Conservation (phyloP, 768 basidiomycete species). For the Strobilomyces echinocephalus region DNA sequence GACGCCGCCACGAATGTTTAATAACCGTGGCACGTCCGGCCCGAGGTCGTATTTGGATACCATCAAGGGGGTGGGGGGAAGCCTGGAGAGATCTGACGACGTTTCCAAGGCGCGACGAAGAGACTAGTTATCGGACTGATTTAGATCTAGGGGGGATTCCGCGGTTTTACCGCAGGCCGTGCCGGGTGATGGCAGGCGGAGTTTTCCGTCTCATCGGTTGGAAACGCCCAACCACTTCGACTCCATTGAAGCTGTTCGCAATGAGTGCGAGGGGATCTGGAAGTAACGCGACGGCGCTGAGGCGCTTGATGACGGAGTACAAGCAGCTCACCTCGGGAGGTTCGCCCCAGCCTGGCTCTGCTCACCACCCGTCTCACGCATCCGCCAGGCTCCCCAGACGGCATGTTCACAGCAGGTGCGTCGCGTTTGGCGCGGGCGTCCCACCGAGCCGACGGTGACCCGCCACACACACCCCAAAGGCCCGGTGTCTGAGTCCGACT, state of each 20-base stretch:
- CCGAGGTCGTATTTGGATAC: background rate
- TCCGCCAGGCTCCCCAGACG: constrained; percentile 67
- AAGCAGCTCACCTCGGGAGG: constrained; percentile 79
- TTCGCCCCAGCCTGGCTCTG: constrained; percentile 22
- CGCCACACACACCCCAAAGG: constrained; percentile 38
- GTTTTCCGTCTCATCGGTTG: background rate
- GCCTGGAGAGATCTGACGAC: background rate
- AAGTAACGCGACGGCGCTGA: constrained; percentile 65
- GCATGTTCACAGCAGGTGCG: constrained; percentile 90
- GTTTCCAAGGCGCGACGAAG: background rate
- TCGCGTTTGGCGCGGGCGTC: background rate
- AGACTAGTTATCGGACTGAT: background rate
- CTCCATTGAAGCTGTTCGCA: background rate
- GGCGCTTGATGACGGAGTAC: constrained; percentile 91
- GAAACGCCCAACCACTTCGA: background rate
- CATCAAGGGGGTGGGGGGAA: constrained; percentile 1
- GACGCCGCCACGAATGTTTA: background rate
- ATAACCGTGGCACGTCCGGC: background rate
- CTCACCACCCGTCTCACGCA: background rate
- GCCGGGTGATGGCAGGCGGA: background rate
- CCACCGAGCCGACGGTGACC: background rate
- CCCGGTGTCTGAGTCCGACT: constrained; percentile 86
- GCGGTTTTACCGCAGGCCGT: background rate
- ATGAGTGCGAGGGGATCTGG: constrained; percentile 52
- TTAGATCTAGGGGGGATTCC: background rate